These are phyloP conservation scores for Aspergillus transmontanensis DNA, from an alignment of 2,329 filamentous ascomycete species.

Conservation along the genomic window DNA sequence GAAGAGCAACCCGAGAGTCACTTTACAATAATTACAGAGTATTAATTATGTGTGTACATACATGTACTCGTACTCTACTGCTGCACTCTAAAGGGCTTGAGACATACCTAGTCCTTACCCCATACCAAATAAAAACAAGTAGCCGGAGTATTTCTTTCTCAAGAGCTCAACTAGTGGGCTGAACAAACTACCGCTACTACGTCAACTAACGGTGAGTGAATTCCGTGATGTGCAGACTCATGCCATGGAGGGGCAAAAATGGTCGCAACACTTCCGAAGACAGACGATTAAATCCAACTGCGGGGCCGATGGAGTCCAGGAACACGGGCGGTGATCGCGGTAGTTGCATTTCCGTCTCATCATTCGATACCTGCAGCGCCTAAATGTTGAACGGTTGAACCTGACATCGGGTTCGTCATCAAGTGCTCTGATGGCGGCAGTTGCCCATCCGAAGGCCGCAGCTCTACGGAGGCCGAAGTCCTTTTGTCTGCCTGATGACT, in stretches of 20 bases:
- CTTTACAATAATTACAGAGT: background rate
- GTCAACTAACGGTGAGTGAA: background rate
- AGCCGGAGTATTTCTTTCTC: no score
- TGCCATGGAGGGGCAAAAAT: slow-evolving; percentile 8
- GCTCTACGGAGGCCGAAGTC: background rate
- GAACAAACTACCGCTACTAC: background rate
- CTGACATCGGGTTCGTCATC: slow-evolving; percentile 7
- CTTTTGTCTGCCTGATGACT: background rate
- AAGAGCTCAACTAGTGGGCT: no score
- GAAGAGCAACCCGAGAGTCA: background rate
- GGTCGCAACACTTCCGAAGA: slow-evolving; percentile 5
- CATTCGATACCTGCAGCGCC: background rate
- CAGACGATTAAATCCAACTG: background rate
- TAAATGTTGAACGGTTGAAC: background rate
- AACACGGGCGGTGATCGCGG: slow-evolving; percentile 10
- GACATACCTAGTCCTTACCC: no score
- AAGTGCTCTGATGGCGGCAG: slow-evolving; percentile 16
- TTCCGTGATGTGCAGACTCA: slow-evolving; percentile 4
- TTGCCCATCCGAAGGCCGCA: slow-evolving; percentile 10
- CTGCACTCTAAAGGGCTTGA: no score
- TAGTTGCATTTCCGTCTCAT: slow-evolving; percentile 8
- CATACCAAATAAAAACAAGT: background rate
- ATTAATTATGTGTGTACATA: background rate
- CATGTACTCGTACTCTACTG: no score
- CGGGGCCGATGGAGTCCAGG: background rate